Evolutionary conservation across 2,329 filamentous ascomycete species (phyloP), one percentile per base, ranked within the genome.

Genomic region (Pseudocercospora ulei): DNA sequence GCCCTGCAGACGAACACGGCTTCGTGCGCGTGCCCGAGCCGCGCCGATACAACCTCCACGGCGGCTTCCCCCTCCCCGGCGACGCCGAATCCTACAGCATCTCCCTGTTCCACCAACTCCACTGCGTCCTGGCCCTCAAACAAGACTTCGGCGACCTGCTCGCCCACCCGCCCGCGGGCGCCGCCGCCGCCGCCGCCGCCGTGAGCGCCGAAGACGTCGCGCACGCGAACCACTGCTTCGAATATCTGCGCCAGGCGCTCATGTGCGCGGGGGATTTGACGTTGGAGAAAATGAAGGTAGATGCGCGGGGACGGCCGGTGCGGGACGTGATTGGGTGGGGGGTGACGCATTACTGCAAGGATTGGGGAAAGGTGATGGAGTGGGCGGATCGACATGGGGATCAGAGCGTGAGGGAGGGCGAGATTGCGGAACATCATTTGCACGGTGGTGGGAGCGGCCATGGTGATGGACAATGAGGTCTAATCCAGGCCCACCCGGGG

Each of bases 181-280:
- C 16, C 12, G 28, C 14, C n/a, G 17, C 2, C n/a, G n/a, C n/a
- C n/a, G n/a, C n/a, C n/a, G n/a, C n/a, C n/a, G n/a, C n/a, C n/a
- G n/a, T n/a, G n/a, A n/a, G n/a, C n/a, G n/a, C n/a, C n/a, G 28
- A 16, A 31, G 12, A 7, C 17, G 1, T 9, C 12, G 18, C 30
- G 13, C 38, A 40, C 6, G 25, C 30, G 8, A 14, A 20, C 6
- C 38, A 40, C 17, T 40, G 38, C 19, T 40, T 40, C 13, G 38
- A 40, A 7, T 40, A 40, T 12, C 13, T 40, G 1, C 17, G 38
- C 5, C 38, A 40, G 29, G 38, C 38, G 2, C 11, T 40, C 7
- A 40, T 35, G 38, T 40, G 38, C 19, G 26, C 38, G 4, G 38
- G 29, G 4, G 38, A 40, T 16, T 28, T 40, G 38, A 35, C 38